Evolutionary conservation across 352 stramenopile genomes (phyloP).

Genomic region (Blastocystis sp.): DNA sequence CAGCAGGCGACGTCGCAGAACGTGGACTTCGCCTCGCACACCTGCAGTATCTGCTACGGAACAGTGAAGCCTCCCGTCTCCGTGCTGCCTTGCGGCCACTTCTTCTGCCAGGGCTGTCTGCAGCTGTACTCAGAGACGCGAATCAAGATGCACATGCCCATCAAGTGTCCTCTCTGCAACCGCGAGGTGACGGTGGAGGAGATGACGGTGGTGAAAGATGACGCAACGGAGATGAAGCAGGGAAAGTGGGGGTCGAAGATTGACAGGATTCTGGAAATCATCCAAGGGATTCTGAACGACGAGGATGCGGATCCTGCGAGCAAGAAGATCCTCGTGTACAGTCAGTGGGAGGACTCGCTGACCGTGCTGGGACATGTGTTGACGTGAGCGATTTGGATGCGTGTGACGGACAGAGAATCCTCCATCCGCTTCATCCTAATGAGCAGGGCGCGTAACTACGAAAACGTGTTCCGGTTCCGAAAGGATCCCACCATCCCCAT

Average conservation of each 20-base stretch:
- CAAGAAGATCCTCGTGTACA: slow-evolving; percentile 50
- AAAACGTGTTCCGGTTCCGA: background rate
- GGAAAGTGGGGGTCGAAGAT: slow-evolving; percentile 37
- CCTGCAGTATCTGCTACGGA: background rate
- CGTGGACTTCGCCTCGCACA: background rate
- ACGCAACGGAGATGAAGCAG: background rate
- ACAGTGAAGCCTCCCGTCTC: background rate
- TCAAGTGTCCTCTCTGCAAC: background rate
- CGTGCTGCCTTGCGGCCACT: slow-evolving; percentile 13
- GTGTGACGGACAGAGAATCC: background rate
- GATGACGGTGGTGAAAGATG: background rate
- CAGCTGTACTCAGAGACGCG: background rate
- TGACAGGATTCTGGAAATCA: background rate
- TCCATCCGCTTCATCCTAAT: slow-evolving; percentile 2
- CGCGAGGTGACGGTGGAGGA: background rate
- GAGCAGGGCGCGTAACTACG: background rate
- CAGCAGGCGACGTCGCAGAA: background rate
- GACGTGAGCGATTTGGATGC: background rate
- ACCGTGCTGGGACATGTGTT: background rate
- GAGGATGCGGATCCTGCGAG: background rate
- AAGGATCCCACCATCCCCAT: background rate
- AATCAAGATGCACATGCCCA: background rate
- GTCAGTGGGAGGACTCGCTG: slow-evolving; percentile 31
- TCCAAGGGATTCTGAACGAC: background rate
- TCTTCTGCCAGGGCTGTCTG: background rate